A percentile compares a stretch with the other conserved stretches of the same genome.
Evolutionary conservation across 2,329 filamentous ascomycete genomes (phyloP).

Genomic region (Apiospora pterosperma): DNA sequence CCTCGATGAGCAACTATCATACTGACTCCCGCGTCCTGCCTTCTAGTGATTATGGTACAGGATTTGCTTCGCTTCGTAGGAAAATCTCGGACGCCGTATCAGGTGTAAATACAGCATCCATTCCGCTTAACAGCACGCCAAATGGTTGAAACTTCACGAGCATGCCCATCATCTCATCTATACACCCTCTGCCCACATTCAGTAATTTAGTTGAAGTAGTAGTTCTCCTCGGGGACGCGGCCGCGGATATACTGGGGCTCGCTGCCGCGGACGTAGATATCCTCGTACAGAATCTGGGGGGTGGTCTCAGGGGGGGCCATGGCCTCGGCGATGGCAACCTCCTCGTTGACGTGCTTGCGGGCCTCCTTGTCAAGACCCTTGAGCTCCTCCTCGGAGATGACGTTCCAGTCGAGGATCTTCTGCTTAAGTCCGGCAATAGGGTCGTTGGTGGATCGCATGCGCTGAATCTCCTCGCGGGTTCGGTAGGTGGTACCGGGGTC

Average conservation of each 20-base stretch:
- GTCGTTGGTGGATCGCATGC: conserved; percentile 98
- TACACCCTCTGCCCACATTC: not conserved
- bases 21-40: conserved; percentile 7
- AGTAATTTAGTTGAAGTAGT: conserved; percentile 67
- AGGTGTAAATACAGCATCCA: not conserved
- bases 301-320: conserved; percentile 80
- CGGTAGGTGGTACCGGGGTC: conserved; percentile 99
- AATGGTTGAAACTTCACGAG: not conserved
- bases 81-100: conserved; percentile 7
- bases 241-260: conserved; percentile 89
- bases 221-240: conserved; percentile 87
- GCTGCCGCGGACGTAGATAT: conserved; percentile 86
- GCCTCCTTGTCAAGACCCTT: conserved; percentile 96
- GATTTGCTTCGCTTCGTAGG: conserved; percentile 5
- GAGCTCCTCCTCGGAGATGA: conserved; percentile 89
- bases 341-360: conserved; percentile 76
- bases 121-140: not conserved
- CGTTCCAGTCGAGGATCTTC: conserved; percentile 94
- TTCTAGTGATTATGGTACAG: conserved; percentile 12
- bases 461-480: conserved; percentile 98
- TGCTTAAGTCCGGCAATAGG: conserved; percentile 97
- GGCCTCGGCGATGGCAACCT: conserved; percentile 86
- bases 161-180: not conserved
- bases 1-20: not conserved
- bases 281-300: conserved; percentile 85